phyloP scores from a whole-genome alignment of 2,329 filamentous ascomycete genomes.

The Didymella arachidicola region DNA sequence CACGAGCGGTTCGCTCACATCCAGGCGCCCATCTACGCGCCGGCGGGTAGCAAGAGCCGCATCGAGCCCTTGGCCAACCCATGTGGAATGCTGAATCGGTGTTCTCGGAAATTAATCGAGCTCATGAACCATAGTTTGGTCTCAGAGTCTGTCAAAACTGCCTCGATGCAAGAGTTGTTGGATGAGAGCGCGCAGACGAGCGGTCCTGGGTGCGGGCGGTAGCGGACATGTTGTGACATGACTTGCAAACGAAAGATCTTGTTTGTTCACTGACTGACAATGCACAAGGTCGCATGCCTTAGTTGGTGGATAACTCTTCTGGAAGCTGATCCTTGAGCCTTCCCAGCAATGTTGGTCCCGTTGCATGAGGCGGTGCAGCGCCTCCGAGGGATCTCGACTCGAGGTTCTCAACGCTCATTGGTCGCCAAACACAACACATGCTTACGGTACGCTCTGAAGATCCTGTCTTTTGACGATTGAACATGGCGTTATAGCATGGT shows the following conservation, averaged over 20 bases:
- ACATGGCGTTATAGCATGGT: constrained; percentile 19
- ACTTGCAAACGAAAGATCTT: constrained; percentile 24
- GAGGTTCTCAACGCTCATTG: constrained; percentile 30
- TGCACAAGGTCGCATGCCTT: constrained; percentile 28
- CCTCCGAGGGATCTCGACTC: constrained; percentile 34
- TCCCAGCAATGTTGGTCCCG: constrained; percentile 23
- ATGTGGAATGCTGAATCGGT: constrained; percentile 26
- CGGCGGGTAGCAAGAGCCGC: constrained; percentile 37
- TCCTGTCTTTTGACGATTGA: constrained; percentile 12
- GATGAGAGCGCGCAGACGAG: constrained; percentile 23
- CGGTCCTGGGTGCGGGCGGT: constrained; percentile 17
- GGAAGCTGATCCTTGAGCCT: constrained; percentile 24
- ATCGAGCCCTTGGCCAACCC: constrained; percentile 32
- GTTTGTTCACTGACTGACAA: constrained; percentile 26
- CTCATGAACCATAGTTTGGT: constrained; percentile 20
- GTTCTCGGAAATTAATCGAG: constrained; percentile 17
- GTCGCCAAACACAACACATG: constrained; percentile 14
- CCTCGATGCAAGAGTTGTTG: constrained; percentile 20
- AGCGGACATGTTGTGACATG: constrained; percentile 34
- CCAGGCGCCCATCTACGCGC: constrained; percentile 4
- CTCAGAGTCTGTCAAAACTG: constrained; percentile 24
- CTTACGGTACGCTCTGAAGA: constrained; percentile 11
- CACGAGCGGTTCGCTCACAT: constrained; percentile 10
- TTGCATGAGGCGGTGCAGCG: constrained; percentile 43
- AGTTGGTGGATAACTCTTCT: constrained; percentile 29